Percentiles rank a stretch among this genome's conserved stretches.
These are phyloP conservation scores for Usnea hakonensis DNA, from an alignment of 495 filamentous ascomycete species.

Conservation along the genomic window DNA sequence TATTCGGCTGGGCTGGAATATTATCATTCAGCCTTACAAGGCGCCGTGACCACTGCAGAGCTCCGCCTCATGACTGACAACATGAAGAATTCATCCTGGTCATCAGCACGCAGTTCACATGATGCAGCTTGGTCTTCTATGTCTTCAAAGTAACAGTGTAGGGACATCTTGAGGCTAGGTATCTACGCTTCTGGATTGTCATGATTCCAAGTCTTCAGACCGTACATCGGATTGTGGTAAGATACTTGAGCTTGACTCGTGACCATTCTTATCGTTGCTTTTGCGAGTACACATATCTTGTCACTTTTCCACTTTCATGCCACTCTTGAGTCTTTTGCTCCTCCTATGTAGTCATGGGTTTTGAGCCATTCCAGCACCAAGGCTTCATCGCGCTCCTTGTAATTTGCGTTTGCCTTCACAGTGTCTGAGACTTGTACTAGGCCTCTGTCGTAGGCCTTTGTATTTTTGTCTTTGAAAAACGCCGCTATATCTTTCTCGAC, in stretches of 20 bases:
- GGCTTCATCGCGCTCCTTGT: conserved; percentile 63
- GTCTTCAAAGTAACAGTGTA: neutral
- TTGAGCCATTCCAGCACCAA: conserved; percentile 64
- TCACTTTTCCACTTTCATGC: neutral
- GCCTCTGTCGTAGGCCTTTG: conserved; percentile 68
- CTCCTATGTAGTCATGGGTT: conserved; percentile 48
- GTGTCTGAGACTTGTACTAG: conserved; percentile 73
- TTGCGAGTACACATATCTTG: neutral
- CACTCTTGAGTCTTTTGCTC: neutral
- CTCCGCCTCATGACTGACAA: neutral
- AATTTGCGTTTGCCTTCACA: conserved; percentile 67
- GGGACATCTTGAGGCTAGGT: neutral
- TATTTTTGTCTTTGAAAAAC: conserved; percentile 82
- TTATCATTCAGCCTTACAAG: neutral
- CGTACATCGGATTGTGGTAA: neutral
- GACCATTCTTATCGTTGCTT: neutral
- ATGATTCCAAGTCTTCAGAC: neutral
- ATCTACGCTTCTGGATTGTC: neutral
- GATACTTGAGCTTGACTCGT: neutral
- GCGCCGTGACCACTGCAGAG: neutral
- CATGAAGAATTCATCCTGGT: neutral
- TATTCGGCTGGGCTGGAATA: neutral
- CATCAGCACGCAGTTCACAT: too few relatives aligned
- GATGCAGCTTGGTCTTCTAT: too few relatives aligned
- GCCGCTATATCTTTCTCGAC: conserved; percentile 66